phyloP scores from a whole-genome alignment of 345 rosid genomes.

The Tarenaya hassleriana region DNA sequence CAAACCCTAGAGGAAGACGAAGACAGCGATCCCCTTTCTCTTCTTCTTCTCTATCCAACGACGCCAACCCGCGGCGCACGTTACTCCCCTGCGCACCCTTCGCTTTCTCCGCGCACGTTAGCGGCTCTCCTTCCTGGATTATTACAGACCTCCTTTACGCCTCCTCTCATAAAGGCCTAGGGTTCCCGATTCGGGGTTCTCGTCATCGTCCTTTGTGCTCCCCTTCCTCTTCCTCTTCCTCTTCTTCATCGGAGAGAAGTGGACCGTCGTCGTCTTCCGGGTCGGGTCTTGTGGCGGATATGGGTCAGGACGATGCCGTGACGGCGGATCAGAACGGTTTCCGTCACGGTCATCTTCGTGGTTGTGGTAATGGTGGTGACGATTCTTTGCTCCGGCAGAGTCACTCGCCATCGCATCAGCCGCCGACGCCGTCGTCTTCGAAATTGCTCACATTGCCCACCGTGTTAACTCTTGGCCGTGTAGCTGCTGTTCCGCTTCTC shows the following conservation, averaged over 20 bases:
- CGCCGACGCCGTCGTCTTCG: constrained; percentile 30
- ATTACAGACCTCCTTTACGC: constrained; percentile 21
- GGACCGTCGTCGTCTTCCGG: constrained; percentile 23
- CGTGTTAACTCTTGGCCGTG: constrained; percentile 87
- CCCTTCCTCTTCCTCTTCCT: constrained; percentile 18
- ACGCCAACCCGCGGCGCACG: constrained; percentile 28
- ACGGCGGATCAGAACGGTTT: constrained; percentile 30
- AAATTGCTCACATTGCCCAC: constrained; percentile 88
- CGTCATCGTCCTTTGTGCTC: constrained; percentile 24
- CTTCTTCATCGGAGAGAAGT: constrained; percentile 19
- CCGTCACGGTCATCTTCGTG: not conserved
- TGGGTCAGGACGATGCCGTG: constrained; percentile 43
- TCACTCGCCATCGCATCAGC: constrained; percentile 29
- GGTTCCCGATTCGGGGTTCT: constrained; percentile 25
- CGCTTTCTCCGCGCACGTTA: constrained; percentile 30
- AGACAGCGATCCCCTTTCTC: too few relatives aligned
- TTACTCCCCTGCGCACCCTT: constrained; percentile 22
- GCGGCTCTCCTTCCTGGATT: constrained; percentile 16
- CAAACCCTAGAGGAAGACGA: not conserved
- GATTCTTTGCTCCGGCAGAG: constrained; percentile 22
- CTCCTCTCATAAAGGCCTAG: constrained; percentile 23
- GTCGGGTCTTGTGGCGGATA: constrained; percentile 32
- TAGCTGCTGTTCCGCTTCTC: constrained; percentile 85
- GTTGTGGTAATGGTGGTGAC: constrained; percentile 12
- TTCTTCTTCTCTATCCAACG: constrained; percentile 12